Base-by-base conservation (phyloP, 2,329 filamentous ascomycete species). In the Decorospora gaudefroyi region DNA sequence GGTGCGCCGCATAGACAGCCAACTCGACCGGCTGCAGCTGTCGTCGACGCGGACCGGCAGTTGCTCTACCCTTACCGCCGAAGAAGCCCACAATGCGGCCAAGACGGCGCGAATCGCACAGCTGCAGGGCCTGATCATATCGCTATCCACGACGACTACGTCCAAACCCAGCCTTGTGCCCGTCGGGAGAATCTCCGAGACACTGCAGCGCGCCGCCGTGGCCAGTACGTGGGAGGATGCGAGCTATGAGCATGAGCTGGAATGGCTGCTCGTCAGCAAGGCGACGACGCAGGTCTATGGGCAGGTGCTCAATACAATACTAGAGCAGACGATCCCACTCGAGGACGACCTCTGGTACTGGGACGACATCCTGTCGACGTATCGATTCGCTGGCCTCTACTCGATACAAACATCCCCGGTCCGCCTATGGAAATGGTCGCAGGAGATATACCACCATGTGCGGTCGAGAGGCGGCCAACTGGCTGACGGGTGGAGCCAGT, bases 331-430 rank as follows among this genome's bases (percentile, higher is more conserved):
- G 8, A 84, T 92, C 8, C 86, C 86, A 0, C 72, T 99, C 12
- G 88, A 84, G 59, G 85, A 96, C 54, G 90, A 96, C 57, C 85
- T 96, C 16, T 91, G 87, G 83, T 97, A 97, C 69, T 99, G 93
- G 93, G 89, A 96, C 63, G 87, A 93, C 55, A 81, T 96, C 2
- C 74, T 96, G 19, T 82, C 83, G 7, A 95, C 89, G 0, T 86
- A 89, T 57, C 79, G 83, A 34, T 88, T 86, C 62, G 91, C 88
- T 53, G 86, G 84, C 21, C 68, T 96, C 3, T 96, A 96, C 70
- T 86, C 88, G 10, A 73, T 95, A 6, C 93, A 99, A 69, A 96
- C 86, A 0, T 89, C 86, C 0, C 93, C 93, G 0, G 61, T 85
- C 27, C 80, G 88, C 12, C 69, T 96, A 22, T 92, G 84, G 83